Percentiles rank a stretch among this genome's conserved stretches.
phyloP scores from a whole-genome alignment of 768 basidiomycete genomes.

The Lepiota venenata region DNA sequence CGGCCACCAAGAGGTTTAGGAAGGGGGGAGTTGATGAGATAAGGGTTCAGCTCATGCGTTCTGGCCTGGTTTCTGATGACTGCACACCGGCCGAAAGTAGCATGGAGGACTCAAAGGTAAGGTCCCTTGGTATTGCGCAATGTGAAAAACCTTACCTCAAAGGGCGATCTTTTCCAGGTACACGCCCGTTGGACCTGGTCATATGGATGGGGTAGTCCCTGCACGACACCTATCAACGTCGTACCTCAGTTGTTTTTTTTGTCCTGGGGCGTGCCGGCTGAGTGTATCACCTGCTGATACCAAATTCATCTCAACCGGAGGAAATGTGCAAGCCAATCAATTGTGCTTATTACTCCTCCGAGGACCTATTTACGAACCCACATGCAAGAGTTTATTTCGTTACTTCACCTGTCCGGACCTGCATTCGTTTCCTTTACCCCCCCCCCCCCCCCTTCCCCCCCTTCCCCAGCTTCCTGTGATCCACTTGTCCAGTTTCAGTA shows the following conservation, averaged over 20 bases:
- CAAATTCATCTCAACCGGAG: neutral
- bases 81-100: too few species aligned
- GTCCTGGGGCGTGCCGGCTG: too few species aligned
- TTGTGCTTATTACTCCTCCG: neutral
- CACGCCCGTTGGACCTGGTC: too few species aligned
- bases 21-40: too few species aligned
- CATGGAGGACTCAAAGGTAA: too few species aligned
- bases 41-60: too few species aligned
- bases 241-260: neutral
- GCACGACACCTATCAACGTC: neutral
- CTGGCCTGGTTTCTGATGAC: too few species aligned
- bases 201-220: neutral
- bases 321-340: slow-evolving; percentile 1
- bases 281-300: neutral
- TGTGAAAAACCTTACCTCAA: too few species aligned
- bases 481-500: neutral
- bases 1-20: too few species aligned
- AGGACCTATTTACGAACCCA: neutral
- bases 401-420: neutral
- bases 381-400: neutral
- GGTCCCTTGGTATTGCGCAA: too few species aligned
- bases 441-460: neutral
- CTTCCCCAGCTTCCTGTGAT: neutral
- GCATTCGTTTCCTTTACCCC: neutral
- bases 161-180: too few species aligned